phyloP scores from a whole-genome alignment of 2,329 filamentous ascomycete genomes.

The Diaporthe ampelina region DNA sequence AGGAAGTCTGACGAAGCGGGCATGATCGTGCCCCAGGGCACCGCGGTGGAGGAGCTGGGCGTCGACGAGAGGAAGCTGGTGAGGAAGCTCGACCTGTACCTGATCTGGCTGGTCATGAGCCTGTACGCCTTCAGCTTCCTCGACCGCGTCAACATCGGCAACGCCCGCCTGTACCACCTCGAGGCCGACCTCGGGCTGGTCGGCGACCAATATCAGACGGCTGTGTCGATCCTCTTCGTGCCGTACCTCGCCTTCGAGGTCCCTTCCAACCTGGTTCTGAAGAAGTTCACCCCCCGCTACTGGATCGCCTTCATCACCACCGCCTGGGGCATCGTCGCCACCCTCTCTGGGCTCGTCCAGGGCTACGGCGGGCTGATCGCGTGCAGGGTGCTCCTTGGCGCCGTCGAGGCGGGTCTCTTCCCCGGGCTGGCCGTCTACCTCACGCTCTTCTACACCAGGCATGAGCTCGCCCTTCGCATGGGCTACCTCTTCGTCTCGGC shows the following conservation, averaged over 20 bases:
- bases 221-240: slow-evolving; percentile 77
- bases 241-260: slow-evolving; percentile 75
- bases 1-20: slow-evolving; percentile 19
- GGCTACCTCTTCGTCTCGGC: slow-evolving; percentile 81
- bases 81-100: slow-evolving; percentile 73
- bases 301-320: slow-evolving; percentile 76
- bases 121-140: slow-evolving; percentile 83
- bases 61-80: slow-evolving; percentile 69
- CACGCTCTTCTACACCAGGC: slow-evolving; percentile 82
- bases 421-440: slow-evolving; percentile 78
- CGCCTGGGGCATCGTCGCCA: slow-evolving; percentile 78
- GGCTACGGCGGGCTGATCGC: slow-evolving; percentile 77
- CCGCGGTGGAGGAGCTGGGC: slow-evolving; percentile 4
- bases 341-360: slow-evolving; percentile 76
- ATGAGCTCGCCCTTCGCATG: slow-evolving; percentile 79
- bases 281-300: slow-evolving; percentile 71
- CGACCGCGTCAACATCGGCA: slow-evolving; percentile 81
- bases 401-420: slow-evolving; percentile 78
- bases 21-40: neutral
- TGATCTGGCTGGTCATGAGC: slow-evolving; percentile 77
- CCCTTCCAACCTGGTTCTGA: slow-evolving; percentile 75
- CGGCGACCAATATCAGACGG: slow-evolving; percentile 78
- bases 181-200: slow-evolving; percentile 72
- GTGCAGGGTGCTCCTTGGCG: slow-evolving; percentile 76
- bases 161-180: slow-evolving; percentile 75